Evolutionary conservation across 1,139 yeast species (phyloP), one percentile per base, ranked within the genome.

Genomic region (Suhomyces yuchorum): DNA sequence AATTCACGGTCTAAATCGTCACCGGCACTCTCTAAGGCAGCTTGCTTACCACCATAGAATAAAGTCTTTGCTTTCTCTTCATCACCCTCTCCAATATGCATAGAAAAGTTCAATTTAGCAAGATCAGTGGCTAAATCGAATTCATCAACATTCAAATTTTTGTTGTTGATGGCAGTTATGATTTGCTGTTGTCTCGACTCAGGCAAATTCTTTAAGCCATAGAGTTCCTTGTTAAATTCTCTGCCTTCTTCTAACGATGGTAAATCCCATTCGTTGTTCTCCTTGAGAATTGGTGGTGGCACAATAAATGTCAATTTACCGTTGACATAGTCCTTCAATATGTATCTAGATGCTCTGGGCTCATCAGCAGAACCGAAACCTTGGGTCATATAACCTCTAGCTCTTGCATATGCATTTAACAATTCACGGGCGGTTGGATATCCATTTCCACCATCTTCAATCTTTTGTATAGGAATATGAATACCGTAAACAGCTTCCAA

Each of bases 361-460:
- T 92, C 96, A 75, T 95, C 99, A 4, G 99, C 98, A 56, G 92
- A 84, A 61, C 98, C 98, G 64, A 87, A 90, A 60, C 96, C 96
- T 66, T 93, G 97, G 0, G 97, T 88, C 96, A 91, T 92, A 66
- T 84, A 93, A 58, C 99, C 99, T 69, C 99, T 82, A 1, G 98
- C 96, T 70, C 96, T 80, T 5, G 98, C 99, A 65, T 93, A 95
- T 0, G 98, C 96, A 50, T 84, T 87, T 50, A 95, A 78, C 39
- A 95, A 70, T 65, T 95, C 98, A 60, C 88, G 85, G 0, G 98
- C 88, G 3, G 96, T 88, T 36, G 97, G 97, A 51, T 72, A 73
- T 18, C 96, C 97, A 42, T 83, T 77, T 53, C 97, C 98, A 56
- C 97, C 97, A 66, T 92, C 97, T 53, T 82, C 93, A 17, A 72